These are phyloP conservation scores for Trichoderma gamsii DNA, from an alignment of 495 filamentous ascomycete genomes.

Conservation along the genomic window DNA sequence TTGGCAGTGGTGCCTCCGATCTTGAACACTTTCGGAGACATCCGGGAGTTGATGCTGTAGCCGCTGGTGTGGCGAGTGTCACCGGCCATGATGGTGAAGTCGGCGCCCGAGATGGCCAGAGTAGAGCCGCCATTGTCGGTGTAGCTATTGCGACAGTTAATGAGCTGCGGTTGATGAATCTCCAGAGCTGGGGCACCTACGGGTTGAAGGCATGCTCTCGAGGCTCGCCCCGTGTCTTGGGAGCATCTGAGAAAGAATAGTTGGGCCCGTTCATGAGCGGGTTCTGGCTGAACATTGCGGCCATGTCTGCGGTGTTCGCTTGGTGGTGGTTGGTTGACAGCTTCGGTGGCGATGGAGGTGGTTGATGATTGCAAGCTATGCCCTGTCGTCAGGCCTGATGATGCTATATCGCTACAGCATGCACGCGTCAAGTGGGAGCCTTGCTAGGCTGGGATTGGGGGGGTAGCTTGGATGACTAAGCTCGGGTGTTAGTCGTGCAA, in stretches of 20 bases:
- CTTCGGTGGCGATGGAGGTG: constrained; percentile 1
- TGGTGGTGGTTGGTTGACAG: neutral
- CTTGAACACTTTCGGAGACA: constrained; percentile 90
- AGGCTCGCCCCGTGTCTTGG: constrained; percentile 39
- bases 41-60: constrained; percentile 97
- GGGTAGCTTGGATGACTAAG: constrained; percentile 17
- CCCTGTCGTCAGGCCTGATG: neutral
- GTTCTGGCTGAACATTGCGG: constrained; percentile 58
- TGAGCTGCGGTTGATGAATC: constrained; percentile 7
- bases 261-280: constrained; percentile 54
- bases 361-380: constrained; percentile 14
- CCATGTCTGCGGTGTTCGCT: constrained; percentile 28
- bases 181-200: constrained; percentile 44
- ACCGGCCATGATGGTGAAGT: constrained; percentile 92
- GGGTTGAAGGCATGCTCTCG: constrained; percentile 87
- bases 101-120: constrained; percentile 84
- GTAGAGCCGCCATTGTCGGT: constrained; percentile 97
- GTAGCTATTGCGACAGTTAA: constrained; percentile 54
- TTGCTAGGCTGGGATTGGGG: constrained; percentile 22
- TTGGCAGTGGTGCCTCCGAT: constrained; percentile 84
- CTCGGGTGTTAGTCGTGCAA: neutral
- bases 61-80: constrained; percentile 91
- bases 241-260: constrained; percentile 52
- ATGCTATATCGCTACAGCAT: constrained; percentile 8
- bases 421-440: constrained; percentile 47